A percentile compares a stretch with the other conserved stretches of the same genome.
Conservation (phyloP, 2,329 filamentous ascomycete genomes). For the Hypoxylon sp. region DNA sequence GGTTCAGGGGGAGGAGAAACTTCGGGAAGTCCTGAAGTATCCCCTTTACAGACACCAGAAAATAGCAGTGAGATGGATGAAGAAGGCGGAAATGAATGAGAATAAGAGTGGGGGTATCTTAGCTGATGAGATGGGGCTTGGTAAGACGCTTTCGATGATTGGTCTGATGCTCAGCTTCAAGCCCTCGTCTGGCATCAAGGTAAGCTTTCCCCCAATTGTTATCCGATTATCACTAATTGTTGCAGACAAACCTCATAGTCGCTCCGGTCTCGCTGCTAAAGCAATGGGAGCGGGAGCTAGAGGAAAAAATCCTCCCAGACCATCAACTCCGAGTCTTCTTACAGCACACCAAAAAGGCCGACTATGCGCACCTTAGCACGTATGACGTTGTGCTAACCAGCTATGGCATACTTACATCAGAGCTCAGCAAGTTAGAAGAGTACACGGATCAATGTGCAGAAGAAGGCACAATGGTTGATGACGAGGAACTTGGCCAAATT, state of each 20-base stretch:
- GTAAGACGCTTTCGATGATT: constrained; percentile 87
- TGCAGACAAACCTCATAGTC: constrained; percentile 81
- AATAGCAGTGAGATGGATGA: constrained; percentile 82
- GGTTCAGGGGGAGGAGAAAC: constrained; percentile 66
- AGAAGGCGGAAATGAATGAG: constrained; percentile 77
- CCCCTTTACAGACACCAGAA: constrained; percentile 86
- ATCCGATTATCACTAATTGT: constrained; percentile 18
- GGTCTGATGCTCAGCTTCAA: constrained; percentile 75
- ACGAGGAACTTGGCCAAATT: constrained; percentile 57
- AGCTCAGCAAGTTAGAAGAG: constrained; percentile 73
- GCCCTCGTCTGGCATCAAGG: constrained; percentile 57
- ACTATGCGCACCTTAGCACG: constrained; percentile 68
- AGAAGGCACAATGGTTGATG: constrained; percentile 57
- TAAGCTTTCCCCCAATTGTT: constrained; percentile 42
- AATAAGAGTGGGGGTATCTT: constrained; percentile 84
- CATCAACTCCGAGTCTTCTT: constrained; percentile 76
- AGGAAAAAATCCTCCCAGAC: constrained; percentile 73
- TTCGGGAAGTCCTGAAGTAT: constrained; percentile 77
- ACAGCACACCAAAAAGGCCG: constrained; percentile 76
- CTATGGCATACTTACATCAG: constrained; percentile 21
- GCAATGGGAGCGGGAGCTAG: constrained; percentile 88
- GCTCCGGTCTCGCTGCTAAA: constrained; percentile 84
- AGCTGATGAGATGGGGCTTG: constrained; percentile 86
- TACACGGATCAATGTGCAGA: constrained; percentile 66
- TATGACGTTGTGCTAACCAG: constrained; percentile 26